Conservation (phyloP, 2,329 filamentous ascomycete genomes). For the Thermothelomyces thermophilus region DNA sequence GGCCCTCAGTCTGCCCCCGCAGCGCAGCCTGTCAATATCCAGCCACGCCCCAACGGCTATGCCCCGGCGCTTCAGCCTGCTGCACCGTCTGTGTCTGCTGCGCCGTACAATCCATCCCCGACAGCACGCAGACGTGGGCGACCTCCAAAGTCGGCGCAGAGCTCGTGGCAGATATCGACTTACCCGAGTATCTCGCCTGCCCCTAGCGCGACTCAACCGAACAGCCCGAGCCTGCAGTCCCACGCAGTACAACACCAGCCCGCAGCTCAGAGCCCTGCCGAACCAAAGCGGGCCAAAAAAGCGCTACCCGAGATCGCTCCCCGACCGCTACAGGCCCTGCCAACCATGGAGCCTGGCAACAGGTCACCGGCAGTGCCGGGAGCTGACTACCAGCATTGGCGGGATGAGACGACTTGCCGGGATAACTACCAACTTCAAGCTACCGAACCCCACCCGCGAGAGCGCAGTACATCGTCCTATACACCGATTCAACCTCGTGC, state of each 20-base stretch:
- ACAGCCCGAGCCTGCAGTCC: constrained; percentile 14
- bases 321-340: constrained; percentile 7
- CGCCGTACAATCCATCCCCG: constrained; percentile 19
- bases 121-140: constrained; percentile 29
- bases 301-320: constrained; percentile 17
- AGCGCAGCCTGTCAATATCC: constrained; percentile 26
- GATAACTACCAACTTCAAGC: constrained; percentile 11
- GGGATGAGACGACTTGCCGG: constrained; percentile 12
- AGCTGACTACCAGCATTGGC: constrained; percentile 13
- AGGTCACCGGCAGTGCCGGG: constrained; percentile 11
- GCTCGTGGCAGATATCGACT: constrained; percentile 19
- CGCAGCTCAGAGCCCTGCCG: constrained; percentile 2
- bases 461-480: constrained; percentile 4
- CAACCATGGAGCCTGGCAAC: constrained; percentile 3
- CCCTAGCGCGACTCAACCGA: constrained; percentile 20
- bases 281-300: constrained; percentile 12
- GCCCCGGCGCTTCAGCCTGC: constrained; percentile 11
- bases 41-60: constrained; percentile 30
- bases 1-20: constrained; percentile 10
- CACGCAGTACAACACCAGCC: constrained; percentile 7
- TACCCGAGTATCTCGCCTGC: constrained; percentile 15
- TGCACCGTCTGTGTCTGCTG: constrained; percentile 16
- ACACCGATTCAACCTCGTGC: constrained; percentile 13
- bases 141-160: constrained; percentile 29
- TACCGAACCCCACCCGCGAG: constrained; percentile 1